Evolutionary conservation across 352 stramenopile species (phyloP), one percentile per base, ranked within the genome.

Genomic region (Thalassiosira allenii): DNA sequence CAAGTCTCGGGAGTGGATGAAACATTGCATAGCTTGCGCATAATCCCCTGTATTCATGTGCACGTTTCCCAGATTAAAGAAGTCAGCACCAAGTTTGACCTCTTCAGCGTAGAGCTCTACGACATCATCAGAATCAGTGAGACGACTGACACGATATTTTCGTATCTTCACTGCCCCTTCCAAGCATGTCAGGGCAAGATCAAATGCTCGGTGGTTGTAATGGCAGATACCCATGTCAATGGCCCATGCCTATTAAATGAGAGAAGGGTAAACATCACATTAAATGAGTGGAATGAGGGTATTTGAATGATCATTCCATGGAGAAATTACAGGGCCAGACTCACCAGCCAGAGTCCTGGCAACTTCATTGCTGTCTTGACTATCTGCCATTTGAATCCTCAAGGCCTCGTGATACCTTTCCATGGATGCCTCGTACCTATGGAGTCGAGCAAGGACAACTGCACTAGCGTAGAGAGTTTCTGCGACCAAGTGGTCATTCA

Each of bases 341-440:
- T 78, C 67, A 75, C 69, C 73, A 41, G 69, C 63, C 53, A 89
- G 65, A 23, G 74, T 86, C 44, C 67, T 74, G 0, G 82, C 82
- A 64, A 89, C 82, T 61, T 79, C 70, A 56, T 85, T 78, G 22
- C 49, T 73, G 58, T 79, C 75, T 47, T 81, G 70, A 37, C 73
- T 73, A 65, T 49, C 32, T 33, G 72, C 64, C 61, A 87, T 85
- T 77, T 84, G 80, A 66, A 88, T 88, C 20, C 75, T 63, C 53
- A 88, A 77, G 20, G 75, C 69, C 33, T 84, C 80, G 11, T 88
- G 69, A 65, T 79, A 88, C 59, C 75, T 79, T 59, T 88, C 75
- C 75, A 88, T 84, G 2, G 80, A 79, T 37, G 65, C 69, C 69
- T 88, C 75, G 47, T 88, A 88, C 22, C 71, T 64, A 72, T 79